Percentiles rank a stretch among this genome's conserved stretches.
These are phyloP conservation scores for Letharia lupina DNA, from an alignment of 495 filamentous ascomycete genomes.

Conservation along the genomic window DNA sequence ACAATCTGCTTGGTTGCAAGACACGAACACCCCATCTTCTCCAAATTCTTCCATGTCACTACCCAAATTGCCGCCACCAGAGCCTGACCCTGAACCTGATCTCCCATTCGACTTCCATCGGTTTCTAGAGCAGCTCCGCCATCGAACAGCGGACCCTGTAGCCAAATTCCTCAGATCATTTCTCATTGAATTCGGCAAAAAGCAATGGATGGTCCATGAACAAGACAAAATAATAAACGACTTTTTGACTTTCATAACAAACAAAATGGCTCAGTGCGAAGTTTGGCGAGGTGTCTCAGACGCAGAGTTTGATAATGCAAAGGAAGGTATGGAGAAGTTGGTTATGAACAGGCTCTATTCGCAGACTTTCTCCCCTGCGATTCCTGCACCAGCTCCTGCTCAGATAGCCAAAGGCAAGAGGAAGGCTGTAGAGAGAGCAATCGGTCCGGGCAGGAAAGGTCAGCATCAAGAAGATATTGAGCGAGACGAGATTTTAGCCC, in stretches of 20 bases:
- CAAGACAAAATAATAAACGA: constrained; percentile 98
- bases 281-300: constrained; percentile 95
- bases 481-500: constrained; percentile 84
- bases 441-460: constrained; percentile 76
- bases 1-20: constrained; percentile 17
- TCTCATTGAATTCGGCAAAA: constrained; percentile 88
- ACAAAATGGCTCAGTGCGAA: constrained; percentile 97
- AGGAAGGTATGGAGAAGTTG: constrained; percentile 99
- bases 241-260: constrained; percentile 94
- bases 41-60: constrained; percentile 23
- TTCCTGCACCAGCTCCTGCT: constrained; percentile 69
- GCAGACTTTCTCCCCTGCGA: constrained; percentile 93
- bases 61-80: constrained; percentile 55
- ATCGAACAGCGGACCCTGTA: constrained; percentile 92
- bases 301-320: constrained; percentile 94
- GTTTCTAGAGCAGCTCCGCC: constrained; percentile 89
- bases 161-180: constrained; percentile 94
- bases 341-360: constrained; percentile 98
- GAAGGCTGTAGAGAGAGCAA: constrained; percentile 56
- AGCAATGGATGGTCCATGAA: constrained; percentile 99
- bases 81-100: constrained; percentile 80
- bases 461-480: constrained; percentile 99
- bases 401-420: constrained; percentile 59
- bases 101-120: constrained; percentile 97
- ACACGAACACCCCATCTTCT: constrained; percentile 14